Evolutionary conservation across 208 protist species (phyloP), one percentile per base, ranked within the genome.

Genomic region (Wallacemonas rigidus): DNA sequence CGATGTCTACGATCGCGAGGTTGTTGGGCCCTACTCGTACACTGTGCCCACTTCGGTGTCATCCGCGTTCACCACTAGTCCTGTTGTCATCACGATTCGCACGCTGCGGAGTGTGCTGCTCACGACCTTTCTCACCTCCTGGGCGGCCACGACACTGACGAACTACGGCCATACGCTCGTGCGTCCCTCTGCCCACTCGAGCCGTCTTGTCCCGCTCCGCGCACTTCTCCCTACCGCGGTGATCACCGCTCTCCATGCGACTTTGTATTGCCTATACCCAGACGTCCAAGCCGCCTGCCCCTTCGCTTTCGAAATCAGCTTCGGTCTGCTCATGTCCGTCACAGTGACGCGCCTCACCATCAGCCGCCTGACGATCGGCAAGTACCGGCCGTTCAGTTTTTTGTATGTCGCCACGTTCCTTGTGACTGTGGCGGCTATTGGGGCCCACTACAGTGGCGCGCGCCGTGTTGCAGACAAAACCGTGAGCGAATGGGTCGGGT

Each of bases 321-420:
- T 87, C 65, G 88, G 78, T 1, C 74, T 95, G 35, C 74, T 97
- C 9, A 81, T 87, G 3, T 87, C 90, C 14, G 82, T 87, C 65
- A 92, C 84, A 1, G 88, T 90, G 41, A 95, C 89, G 3, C 81
- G 88, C 5, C 77, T 97, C 53, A 95, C 88, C 14, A 78, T 97
- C 4, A 72, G 90, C n/a, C 82, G 92, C 9, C 77, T 97, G 8
- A 92, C 83, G 69, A 58, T 67, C 8, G 94, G 91, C 85, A 88
- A 88, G 40, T 94, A 87, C 72, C 80, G 64, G 17, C 70, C 79
- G 9, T 82, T 89, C 51, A 81, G 71, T 58, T 61, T 74, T 2
- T 73, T 80, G n/a, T 85, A 92, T 68, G 35, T 85, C 26, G 69
- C 83, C 69, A 82, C 79, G 3, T 78, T 83, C 9, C 61, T 79